Evolutionary conservation across 2,329 filamentous ascomycete species (phyloP).

Genomic region (Arthrobotrys sphaeroides): DNA sequence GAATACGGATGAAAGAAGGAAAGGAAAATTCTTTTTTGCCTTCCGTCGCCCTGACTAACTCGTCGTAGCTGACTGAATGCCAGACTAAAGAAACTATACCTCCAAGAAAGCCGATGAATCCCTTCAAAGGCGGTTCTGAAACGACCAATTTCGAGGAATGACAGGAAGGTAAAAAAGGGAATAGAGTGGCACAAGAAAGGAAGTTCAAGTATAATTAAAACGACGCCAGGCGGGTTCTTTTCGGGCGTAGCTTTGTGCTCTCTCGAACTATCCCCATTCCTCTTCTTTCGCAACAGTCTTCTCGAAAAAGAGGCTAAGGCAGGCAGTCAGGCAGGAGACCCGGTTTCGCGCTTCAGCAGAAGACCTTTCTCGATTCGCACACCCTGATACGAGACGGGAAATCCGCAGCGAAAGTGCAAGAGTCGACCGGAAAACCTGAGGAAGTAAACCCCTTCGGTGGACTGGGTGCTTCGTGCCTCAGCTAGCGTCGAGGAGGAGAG

Average conservation of each 20-base stretch:
- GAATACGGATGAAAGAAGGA: conserved; percentile 1
- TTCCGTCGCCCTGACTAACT: conserved; percentile 35
- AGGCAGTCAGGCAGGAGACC: conserved; percentile 52
- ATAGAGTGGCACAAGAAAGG: conserved; percentile 54
- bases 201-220: conserved; percentile 53
- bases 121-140: conserved; percentile 39
- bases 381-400: conserved; percentile 52
- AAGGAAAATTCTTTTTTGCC: conserved; percentile 14
- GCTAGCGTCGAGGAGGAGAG: conserved; percentile 21
- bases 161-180: conserved; percentile 32
- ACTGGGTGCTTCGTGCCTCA: conserved; percentile 27
- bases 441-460: conserved; percentile 27
- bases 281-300: conserved; percentile 30
- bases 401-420: conserved; percentile 28
- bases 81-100: conserved; percentile 29
- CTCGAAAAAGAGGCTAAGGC: conserved; percentile 38
- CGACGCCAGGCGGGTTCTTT: conserved; percentile 15
- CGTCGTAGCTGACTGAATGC: conserved; percentile 31
- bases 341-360: conserved; percentile 44
- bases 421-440: conserved; percentile 4
- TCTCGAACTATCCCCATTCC: conserved; percentile 16
- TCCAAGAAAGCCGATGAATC: conserved; percentile 33
- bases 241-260: conserved; percentile 15
- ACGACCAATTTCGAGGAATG: conserved; percentile 39
- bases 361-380: conserved; percentile 40